Evolutionary conservation across 352 stramenopile species (phyloP).

Genomic region (Globisporangium polare): DNA sequence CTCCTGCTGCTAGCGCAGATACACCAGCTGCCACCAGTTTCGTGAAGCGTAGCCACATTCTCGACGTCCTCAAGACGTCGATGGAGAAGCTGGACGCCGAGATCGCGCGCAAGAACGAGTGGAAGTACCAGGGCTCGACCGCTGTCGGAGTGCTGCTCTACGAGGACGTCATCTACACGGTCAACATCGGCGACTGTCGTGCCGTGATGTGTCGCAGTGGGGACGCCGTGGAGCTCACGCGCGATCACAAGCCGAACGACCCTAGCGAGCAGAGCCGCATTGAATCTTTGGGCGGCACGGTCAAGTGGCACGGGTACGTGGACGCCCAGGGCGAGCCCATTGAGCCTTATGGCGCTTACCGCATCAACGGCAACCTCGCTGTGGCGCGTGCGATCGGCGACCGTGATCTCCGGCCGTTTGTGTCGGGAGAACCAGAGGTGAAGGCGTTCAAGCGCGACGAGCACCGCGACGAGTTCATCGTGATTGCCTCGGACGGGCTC

Average conservation of each 20-base stretch:
- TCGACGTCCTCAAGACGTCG: slow-evolving; percentile 32
- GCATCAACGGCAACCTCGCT: slow-evolving; percentile 91
- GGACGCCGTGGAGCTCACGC: slow-evolving; percentile 68
- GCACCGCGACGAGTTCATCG: slow-evolving; percentile 89
- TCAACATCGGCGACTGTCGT: slow-evolving; percentile 95
- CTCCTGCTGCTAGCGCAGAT: not conserved
- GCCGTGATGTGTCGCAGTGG: slow-evolving; percentile 89
- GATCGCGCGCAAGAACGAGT: slow-evolving; percentile 62
- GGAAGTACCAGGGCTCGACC: slow-evolving; percentile 79
- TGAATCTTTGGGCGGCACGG: slow-evolving; percentile 71
- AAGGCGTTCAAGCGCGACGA: slow-evolving; percentile 71
- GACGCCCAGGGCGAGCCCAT: slow-evolving; percentile 82
- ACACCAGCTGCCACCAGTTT: not conserved
- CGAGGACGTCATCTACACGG: slow-evolving; percentile 70
- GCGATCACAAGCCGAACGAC: slow-evolving; percentile 90
- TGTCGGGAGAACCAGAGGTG: slow-evolving; percentile 80
- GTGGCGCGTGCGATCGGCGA: slow-evolving; percentile 91
- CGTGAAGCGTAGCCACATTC: slow-evolving; percentile 29
- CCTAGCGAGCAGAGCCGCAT: slow-evolving; percentile 67
- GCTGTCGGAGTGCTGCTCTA: slow-evolving; percentile 67
- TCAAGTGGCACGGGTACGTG: slow-evolving; percentile 90
- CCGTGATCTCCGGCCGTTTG: slow-evolving; percentile 80
- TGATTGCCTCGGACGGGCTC: slow-evolving; percentile 91
- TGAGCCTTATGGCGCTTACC: slow-evolving; percentile 87
- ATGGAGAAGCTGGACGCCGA: slow-evolving; percentile 58